A percentile compares a stretch with the other conserved stretches of the same genome.
These are phyloP conservation scores for Avena insularis DNA, from an alignment of 176 grass and related monocot species.

Conservation along the genomic window DNA sequence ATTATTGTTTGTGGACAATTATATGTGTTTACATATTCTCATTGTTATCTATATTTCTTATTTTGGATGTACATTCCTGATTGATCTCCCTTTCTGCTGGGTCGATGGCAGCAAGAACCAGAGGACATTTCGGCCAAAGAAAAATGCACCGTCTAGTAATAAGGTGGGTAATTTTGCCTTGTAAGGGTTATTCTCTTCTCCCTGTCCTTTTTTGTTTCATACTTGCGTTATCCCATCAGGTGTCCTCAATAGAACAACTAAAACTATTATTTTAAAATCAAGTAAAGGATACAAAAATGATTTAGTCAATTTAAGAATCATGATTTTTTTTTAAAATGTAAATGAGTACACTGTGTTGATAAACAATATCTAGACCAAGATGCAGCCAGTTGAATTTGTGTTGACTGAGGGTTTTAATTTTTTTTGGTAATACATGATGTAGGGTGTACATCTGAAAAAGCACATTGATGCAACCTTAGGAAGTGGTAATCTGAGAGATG, in stretches of 20 bases:
- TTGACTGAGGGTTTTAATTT: not conserved
- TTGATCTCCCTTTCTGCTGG: not conserved
- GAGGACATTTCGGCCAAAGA: conserved; percentile 98
- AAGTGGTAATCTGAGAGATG: conserved; percentile 90
- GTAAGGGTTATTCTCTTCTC: not conserved
- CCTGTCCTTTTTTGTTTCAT: not conserved
- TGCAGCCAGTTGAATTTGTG: not conserved
- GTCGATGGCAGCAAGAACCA: conserved; percentile 66
- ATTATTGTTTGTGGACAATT: not conserved
- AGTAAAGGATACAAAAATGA: not conserved
- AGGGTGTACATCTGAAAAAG: conserved; percentile 89
- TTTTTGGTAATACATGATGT: not conserved
- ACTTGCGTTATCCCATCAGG: not conserved
- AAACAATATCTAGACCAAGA: not conserved
- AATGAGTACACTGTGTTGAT: not conserved
- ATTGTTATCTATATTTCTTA: not conserved
- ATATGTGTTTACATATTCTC: not conserved
- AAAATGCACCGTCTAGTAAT: conserved; percentile 92
- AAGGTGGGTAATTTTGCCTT: conserved; percentile 46
- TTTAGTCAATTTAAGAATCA: not conserved
- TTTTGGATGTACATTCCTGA: not conserved
- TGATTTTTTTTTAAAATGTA: not conserved
- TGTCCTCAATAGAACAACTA: not conserved
- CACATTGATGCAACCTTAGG: conserved; percentile 95
- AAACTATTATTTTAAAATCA: not conserved